phyloP scores from a whole-genome alignment of 108 stramenopile genomes.

The Discostella pseudostelligera region DNA sequence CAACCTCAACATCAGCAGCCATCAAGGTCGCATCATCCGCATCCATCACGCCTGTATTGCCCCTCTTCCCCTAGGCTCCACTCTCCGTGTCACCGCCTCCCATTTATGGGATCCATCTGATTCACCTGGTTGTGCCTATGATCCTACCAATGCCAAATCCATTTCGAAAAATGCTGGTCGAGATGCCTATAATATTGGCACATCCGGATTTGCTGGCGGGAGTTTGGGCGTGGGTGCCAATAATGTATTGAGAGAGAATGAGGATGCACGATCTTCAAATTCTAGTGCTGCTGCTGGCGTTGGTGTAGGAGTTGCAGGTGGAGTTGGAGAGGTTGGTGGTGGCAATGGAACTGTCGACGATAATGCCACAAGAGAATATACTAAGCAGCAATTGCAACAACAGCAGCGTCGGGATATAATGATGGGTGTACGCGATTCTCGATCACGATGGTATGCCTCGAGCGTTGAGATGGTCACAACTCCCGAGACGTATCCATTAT shows the following conservation, averaged over 20 bases:
- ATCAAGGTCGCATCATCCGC: slow-evolving; percentile 33
- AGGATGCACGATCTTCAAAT: neutral
- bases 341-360: neutral
- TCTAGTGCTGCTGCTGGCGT: slow-evolving; percentile 3
- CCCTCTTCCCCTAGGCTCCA: slow-evolving; percentile 29
- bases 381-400: too few species aligned
- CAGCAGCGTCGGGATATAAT: neutral
- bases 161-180: slow-evolving; percentile 8
- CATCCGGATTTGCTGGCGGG: too few species aligned
- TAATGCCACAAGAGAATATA: neutral
- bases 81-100: slow-evolving; percentile 35
- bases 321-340: neutral
- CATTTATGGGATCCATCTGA: slow-evolving; percentile 37
- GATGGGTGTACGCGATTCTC: slow-evolving; percentile 24
- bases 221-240: too few species aligned
- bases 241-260: slow-evolving; percentile 5
- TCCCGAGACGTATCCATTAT: slow-evolving; percentile 48
- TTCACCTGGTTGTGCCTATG: slow-evolving; percentile 6
- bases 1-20: neutral
- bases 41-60: slow-evolving; percentile 41
- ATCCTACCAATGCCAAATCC: slow-evolving; percentile 13
- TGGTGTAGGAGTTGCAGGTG: slow-evolving; percentile 10
- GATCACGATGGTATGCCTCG: slow-evolving; percentile 11
- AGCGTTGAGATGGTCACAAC: slow-evolving; percentile 47
- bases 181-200: slow-evolving; percentile 11